phyloP scores from a whole-genome alignment of 352 stramenopile genomes.

The Phytophthora lateralis region DNA sequence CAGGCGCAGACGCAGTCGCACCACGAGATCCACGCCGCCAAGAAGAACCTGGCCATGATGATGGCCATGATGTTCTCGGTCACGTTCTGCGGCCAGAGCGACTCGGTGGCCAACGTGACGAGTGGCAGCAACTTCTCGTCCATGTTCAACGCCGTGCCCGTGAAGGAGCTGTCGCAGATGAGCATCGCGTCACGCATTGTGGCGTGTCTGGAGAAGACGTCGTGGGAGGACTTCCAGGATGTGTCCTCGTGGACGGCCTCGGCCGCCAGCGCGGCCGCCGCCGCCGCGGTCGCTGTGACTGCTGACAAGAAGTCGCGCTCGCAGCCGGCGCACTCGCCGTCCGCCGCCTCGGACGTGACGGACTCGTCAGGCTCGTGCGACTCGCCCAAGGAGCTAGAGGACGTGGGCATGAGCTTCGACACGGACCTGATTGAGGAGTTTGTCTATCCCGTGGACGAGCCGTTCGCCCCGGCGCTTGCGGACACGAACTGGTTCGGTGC shows the following conservation, averaged over 20 bases:
- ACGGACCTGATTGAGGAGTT: conserved; percentile 83
- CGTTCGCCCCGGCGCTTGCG: conserved; percentile 60
- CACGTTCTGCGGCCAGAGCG: conserved; percentile 81
- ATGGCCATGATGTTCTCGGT: conserved; percentile 90
- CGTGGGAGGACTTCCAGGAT: conserved; percentile 88
- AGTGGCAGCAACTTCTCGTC: conserved; percentile 81
- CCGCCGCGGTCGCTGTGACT: conserved; percentile 37
- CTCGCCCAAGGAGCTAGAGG: conserved; percentile 53
- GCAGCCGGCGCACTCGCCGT: conserved; percentile 53
- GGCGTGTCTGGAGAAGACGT: conserved; percentile 87
- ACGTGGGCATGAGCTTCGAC: conserved; percentile 57
- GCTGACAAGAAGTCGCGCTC: conserved; percentile 39
- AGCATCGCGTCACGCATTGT: conserved; percentile 87
- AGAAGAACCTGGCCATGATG: conserved; percentile 91
- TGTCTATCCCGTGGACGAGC: conserved; percentile 81
- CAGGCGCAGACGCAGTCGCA: conserved; percentile 44
- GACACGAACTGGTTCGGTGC: conserved; percentile 72
- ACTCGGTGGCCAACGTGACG: conserved; percentile 75
- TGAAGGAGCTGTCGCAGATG: conserved; percentile 85
- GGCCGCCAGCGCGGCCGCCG: conserved; percentile 37
- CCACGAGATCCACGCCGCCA: conserved; percentile 82
- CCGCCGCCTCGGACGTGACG: conserved; percentile 74
- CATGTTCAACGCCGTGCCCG: conserved; percentile 77
- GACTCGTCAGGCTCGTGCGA: conserved; percentile 62
- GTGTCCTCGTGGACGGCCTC: conserved; percentile 75